Conservation (phyloP, 2,329 filamentous ascomycete genomes). For the Ophiostoma pallidulum region DNA sequence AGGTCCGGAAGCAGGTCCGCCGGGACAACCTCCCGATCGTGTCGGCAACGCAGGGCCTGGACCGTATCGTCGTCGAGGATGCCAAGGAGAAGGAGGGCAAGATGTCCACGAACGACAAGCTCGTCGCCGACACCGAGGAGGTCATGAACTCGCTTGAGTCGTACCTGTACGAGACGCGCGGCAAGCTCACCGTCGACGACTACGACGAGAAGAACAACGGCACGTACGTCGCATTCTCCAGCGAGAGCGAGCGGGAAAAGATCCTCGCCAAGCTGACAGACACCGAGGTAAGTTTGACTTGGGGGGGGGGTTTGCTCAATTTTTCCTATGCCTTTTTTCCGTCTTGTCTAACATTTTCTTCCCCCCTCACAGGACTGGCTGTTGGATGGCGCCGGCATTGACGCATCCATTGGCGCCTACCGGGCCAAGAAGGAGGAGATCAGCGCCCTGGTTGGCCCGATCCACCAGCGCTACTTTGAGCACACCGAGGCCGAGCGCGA, state of each 20-base stretch:
- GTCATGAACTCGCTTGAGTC: constrained; percentile 99
- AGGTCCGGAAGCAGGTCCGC: constrained; percentile 98
- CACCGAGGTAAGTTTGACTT: constrained; percentile 75
- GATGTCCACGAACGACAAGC: constrained; percentile 98
- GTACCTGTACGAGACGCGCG: constrained; percentile 92
- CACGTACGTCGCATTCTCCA: constrained; percentile 13
- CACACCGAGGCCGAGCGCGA: constrained; percentile 83
- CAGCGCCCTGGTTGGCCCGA: constrained; percentile 77
- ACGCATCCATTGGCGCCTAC: constrained; percentile 88
- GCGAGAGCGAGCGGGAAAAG: constrained; percentile 37
- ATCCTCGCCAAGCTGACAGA: constrained; percentile 74
- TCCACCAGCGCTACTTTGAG: constrained; percentile 90
- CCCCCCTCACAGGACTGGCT: constrained; percentile 69
- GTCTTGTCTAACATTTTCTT: background rate
- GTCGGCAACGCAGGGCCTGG: constrained; percentile 71
- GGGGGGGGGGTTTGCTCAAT: background rate
- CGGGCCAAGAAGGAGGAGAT: constrained; percentile 94
- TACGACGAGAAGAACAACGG: constrained; percentile 9
- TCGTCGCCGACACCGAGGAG: constrained; percentile 94
- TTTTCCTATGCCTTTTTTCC: constrained; percentile 15
- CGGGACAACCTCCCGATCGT: constrained; percentile 91
- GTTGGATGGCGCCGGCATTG: constrained; percentile 83
- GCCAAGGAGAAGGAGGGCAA: constrained; percentile 71
- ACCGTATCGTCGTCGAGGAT: constrained; percentile 55
- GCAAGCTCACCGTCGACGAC: constrained; percentile 48